Evolutionary conservation across 441 rosid species (phyloP).

Genomic region (Gossypium laxum): DNA sequence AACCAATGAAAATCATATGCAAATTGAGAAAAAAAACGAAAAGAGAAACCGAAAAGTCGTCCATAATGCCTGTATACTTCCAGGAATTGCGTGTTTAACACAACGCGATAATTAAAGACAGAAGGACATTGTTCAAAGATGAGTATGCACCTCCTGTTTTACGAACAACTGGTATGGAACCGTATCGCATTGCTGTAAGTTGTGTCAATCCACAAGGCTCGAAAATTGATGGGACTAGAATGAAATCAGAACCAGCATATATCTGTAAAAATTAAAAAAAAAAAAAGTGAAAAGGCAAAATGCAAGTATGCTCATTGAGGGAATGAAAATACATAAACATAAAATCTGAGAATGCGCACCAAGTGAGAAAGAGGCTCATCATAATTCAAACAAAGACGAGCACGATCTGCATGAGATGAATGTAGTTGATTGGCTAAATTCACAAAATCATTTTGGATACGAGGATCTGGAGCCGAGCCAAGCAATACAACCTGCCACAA

Average conservation of each 20-base stretch:
- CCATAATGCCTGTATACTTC: too few relatives aligned
- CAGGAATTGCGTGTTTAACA: background rate
- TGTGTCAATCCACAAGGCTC: slow-evolving; percentile 98
- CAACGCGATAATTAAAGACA: background rate
- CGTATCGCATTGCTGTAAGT: slow-evolving; percentile 91
- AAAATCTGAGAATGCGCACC: slow-evolving; percentile 32
- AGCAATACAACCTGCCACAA: slow-evolving; percentile 65
- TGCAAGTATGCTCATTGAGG: background rate
- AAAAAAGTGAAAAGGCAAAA: background rate
- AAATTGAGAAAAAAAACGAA: background rate
- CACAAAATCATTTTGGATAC: slow-evolving; percentile 84
- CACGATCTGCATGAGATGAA: slow-evolving; percentile 51
- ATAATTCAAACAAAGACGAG: slow-evolving; percentile 74
- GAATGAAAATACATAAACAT: background rate
- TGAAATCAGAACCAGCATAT: slow-evolving; percentile 89
- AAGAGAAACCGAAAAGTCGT: too few relatives aligned
- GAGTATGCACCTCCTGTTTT: slow-evolving; percentile 75
- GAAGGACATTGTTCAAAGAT: background rate
- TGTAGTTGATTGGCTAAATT: slow-evolving; percentile 68
- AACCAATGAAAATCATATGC: background rate
- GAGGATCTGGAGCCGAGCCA: slow-evolving; percentile 97
- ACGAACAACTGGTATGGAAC: slow-evolving; percentile 80
- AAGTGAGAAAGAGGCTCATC: slow-evolving; percentile 97
- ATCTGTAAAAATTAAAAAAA: slow-evolving; percentile 31
- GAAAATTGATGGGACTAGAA: slow-evolving; percentile 85